Conservation (phyloP, 2,329 filamentous ascomycete species). For the Trichoderma semiorbis region DNA sequence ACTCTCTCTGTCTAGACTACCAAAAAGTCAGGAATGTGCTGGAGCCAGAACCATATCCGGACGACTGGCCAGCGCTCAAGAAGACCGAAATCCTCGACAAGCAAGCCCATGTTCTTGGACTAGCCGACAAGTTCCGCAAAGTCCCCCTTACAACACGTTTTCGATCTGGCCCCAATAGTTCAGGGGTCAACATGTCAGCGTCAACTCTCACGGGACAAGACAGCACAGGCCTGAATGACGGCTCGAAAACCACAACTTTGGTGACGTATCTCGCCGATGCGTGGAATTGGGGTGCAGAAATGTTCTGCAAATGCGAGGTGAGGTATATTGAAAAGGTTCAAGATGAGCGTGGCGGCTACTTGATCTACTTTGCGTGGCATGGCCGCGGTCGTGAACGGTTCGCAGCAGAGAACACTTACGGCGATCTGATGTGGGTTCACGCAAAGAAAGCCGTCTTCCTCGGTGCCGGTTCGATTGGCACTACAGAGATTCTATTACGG, state of each 20-base stretch:
- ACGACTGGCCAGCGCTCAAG: conserved; percentile 53
- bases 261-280: conserved; percentile 67
- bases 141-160: conserved; percentile 63
- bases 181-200: conserved; percentile 61
- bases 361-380: conserved; percentile 64
- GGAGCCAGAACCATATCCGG: conserved; percentile 56
- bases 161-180: conserved; percentile 55
- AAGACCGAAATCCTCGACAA: conserved; percentile 56
- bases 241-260: conserved; percentile 62
- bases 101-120: conserved; percentile 52
- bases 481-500: conserved; percentile 62
- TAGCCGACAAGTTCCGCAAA: conserved; percentile 51
- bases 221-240: conserved; percentile 62
- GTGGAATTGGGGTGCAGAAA: conserved; percentile 69
- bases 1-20: conserved; percentile 47
- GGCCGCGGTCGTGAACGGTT: conserved; percentile 53
- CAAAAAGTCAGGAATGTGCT: conserved; percentile 52
- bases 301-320: conserved; percentile 68
- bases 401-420: conserved; percentile 48
- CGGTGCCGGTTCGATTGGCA: conserved; percentile 61
- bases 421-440: conserved; percentile 65
- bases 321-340: conserved; percentile 56
- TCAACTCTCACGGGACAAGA: conserved; percentile 62
- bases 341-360: conserved; percentile 48
- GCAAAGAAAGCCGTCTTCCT: conserved; percentile 64